phyloP scores from a whole-genome alignment of 805 yeast species.

The Blastobotrys mokoenaii region DNA sequence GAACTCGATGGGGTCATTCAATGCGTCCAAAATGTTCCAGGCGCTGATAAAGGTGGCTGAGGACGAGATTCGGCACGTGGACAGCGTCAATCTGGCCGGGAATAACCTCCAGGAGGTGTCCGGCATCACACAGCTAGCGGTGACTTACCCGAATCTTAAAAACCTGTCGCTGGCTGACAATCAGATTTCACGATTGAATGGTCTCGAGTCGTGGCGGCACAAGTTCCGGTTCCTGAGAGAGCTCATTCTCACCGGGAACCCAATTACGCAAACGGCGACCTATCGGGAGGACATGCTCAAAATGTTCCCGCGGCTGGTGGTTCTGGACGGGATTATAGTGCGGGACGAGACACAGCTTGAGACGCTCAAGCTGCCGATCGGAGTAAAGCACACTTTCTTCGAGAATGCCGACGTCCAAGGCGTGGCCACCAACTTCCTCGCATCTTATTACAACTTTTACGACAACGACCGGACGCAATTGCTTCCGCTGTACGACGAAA shows the following conservation, averaged over 20 bases:
- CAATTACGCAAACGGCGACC: conserved; percentile 42
- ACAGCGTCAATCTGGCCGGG: conserved; percentile 44
- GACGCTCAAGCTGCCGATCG: conserved; percentile 26
- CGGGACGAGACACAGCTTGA: conserved; percentile 55
- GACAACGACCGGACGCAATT: conserved; percentile 69
- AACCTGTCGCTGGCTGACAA: conserved; percentile 80
- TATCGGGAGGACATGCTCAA: conserved; percentile 57
- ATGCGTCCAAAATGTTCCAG: conserved; percentile 75
- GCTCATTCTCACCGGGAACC: conserved; percentile 70
- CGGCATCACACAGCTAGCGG: conserved; percentile 54
- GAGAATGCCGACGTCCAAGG: conserved; percentile 65
- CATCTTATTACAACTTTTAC: conserved; percentile 73
- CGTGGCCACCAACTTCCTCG: conserved; percentile 66
- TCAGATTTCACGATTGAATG: conserved; percentile 46
- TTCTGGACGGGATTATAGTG: conserved; percentile 69
- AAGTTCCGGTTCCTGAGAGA: conserved; percentile 70
- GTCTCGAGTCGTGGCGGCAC: conserved; percentile 67
- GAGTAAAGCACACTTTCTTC: conserved; percentile 60
- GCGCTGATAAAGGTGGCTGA: conserved; percentile 80
- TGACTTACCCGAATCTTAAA: conserved; percentile 62
- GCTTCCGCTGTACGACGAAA: conserved; percentile 64
- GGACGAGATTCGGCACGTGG: conserved; percentile 43
- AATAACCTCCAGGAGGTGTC: conserved; percentile 58
- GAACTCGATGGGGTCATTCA: conserved; percentile 54
- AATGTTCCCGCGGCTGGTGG: conserved; percentile 69